Base-by-base conservation (phyloP, 2,329 filamentous ascomycete genomes). In the Microcyclospora tardicrescens region DNA sequence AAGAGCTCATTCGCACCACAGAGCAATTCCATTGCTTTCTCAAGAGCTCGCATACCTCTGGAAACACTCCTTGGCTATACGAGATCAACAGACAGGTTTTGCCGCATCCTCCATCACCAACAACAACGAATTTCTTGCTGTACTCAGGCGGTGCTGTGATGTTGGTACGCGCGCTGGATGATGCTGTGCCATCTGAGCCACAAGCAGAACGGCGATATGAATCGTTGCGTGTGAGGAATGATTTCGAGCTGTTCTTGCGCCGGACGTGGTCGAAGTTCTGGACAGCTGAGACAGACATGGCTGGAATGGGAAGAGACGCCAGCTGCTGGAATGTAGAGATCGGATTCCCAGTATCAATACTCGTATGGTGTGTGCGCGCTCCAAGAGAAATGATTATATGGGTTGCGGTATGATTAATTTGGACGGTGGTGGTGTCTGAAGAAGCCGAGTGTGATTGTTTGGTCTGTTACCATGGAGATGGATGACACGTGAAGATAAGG, bases 51-150 rank as follows among this genome's bases (percentile, higher is more conserved):
- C 72, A 51, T 69, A 95, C 91, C 83, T 98, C 89, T 65, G 91
- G 91, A 60, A 98, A 98, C 63, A 94, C 94, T 43, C 91, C 91
- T 67, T 96, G 87, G 57, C 86, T 93, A 69, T 96, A 98, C 66
- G 87, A 95, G 65, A 98, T 98, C 63, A 98, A 71, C 51, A 98
- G 70, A 69, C 91, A 98, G 8, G 91, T 98, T 77, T 98, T 98
- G 55, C 91, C 91, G 64, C 91, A 98, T 46, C 91, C 91, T 54
- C 91, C 91, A 62, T 98, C 91, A 46, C 91, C 91, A 34, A 98
- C 91, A 37, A 98, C 91, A 33, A 98, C 91, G 59, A 98, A 91
- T 73, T 98, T 98, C 72, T 98, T 98, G 51, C 89, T 96, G 66
- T 91, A 95, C 41, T 84, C 76, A 3, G 89, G 87, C 16, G 83